phyloP scores from a whole-genome alignment of 2,329 filamentous ascomycete genomes.

The Raffaelea deltoideospora region DNA sequence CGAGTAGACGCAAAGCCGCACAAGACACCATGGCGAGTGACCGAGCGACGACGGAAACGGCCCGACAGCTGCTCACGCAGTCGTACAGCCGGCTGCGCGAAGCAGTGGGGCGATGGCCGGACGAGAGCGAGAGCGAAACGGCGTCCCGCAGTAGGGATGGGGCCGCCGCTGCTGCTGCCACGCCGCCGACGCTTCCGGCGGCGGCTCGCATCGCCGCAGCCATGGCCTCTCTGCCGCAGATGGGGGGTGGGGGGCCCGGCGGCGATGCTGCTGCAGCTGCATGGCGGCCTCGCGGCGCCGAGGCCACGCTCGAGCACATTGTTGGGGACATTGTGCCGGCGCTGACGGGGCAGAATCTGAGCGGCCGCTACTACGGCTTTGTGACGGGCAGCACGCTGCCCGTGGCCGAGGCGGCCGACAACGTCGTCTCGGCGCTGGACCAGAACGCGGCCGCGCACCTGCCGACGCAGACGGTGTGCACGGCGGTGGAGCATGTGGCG shows the following conservation, averaged over 20 bases:
- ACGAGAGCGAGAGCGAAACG: too few species aligned
- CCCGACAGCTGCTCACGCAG: too few species aligned
- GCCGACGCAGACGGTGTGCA: conserved; percentile 58
- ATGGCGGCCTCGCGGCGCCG: conserved; percentile 12
- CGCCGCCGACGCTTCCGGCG: conserved; percentile 27
- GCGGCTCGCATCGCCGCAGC: conserved; percentile 17
- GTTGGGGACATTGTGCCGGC: conserved; percentile 34
- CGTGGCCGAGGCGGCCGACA: conserved; percentile 67
- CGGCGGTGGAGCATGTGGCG: conserved; percentile 60
- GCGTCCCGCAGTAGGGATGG: too few species aligned
- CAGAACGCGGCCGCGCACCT: conserved; percentile 79
- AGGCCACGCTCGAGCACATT: conserved; percentile 26
- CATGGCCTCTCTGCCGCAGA: conserved; percentile 24
- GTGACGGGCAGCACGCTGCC: conserved; percentile 72
- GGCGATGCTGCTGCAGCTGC: neutral
- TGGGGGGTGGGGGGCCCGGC: neutral
- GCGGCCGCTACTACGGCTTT: conserved; percentile 70
- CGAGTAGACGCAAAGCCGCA: too few species aligned
- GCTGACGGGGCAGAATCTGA: conserved; percentile 50
- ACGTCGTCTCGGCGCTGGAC: conserved; percentile 65
- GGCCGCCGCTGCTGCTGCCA: conserved; percentile 3
- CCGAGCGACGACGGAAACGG: too few species aligned
- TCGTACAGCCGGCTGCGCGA: neutral
- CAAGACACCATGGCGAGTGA: too few species aligned
- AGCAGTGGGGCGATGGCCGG: too few species aligned